Conservation (phyloP, 2,329 filamentous ascomycete species). For the Helminthosporium solani region DNA sequence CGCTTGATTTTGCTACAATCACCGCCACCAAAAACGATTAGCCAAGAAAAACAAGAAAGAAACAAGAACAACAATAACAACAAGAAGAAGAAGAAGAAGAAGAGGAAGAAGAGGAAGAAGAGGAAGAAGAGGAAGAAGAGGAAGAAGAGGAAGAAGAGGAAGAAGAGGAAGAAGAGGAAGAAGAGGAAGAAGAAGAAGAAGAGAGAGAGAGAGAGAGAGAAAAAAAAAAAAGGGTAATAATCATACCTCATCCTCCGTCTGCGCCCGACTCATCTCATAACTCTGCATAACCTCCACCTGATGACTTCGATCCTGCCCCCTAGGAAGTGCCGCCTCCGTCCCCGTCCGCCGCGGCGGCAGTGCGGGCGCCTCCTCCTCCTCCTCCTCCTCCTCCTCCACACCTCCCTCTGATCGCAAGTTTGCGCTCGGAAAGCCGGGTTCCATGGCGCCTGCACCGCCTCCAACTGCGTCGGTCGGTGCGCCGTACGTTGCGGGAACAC, state of each 20-base stretch:
- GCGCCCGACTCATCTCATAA: slow-evolving; percentile 33
- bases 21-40: neutral
- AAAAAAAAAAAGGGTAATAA: neutral
- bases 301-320: slow-evolving; percentile 44
- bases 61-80: neutral
- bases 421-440: too few relatives aligned
- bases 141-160: neutral
- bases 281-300: slow-evolving; percentile 47
- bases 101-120: neutral
- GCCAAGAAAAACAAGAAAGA: neutral
- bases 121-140: neutral
- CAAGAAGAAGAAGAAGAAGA: neutral
- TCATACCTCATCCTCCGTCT: slow-evolving; percentile 39
- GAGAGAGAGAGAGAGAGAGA: neutral
- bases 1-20: slow-evolving; percentile 38
- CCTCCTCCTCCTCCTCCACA: neutral
- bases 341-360: slow-evolving; percentile 32
- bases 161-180: neutral
- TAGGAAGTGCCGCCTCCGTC: slow-evolving; percentile 44
- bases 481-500: too few relatives aligned
- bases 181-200: neutral
- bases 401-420: too few relatives aligned
- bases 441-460: too few relatives aligned
- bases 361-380: slow-evolving; percentile 14
- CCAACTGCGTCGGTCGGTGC: too few relatives aligned